Evolutionary conservation across 108 stramenopile genomes (phyloP).

Genomic region (Aurantiochytrium sp.): DNA sequence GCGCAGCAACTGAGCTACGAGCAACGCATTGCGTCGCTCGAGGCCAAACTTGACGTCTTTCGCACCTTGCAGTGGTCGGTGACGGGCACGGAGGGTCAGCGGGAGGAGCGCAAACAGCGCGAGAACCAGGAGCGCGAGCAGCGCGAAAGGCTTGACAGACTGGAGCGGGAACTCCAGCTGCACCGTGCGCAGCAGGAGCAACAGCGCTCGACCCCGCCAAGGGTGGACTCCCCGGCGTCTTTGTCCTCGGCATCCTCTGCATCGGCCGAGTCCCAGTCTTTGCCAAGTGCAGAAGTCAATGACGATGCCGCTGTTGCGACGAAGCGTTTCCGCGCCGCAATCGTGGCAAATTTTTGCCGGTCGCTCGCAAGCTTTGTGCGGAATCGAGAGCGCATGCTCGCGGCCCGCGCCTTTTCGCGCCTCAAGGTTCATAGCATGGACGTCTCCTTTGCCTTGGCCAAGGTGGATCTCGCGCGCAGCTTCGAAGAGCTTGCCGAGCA

Average conservation of each 20-base stretch:
- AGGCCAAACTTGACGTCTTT: constrained; percentile 3
- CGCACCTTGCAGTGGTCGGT: background rate
- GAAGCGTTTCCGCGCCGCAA: background rate
- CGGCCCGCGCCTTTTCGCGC: background rate
- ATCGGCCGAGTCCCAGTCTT: too few species aligned
- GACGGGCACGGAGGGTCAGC: too few species aligned
- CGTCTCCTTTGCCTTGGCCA: background rate
- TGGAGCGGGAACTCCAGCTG: background rate
- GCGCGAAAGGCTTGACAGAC: background rate
- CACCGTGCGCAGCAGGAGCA: background rate
- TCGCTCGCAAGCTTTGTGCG: background rate
- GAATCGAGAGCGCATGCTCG: background rate
- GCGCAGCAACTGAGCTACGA: background rate
- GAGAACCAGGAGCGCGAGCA: background rate
- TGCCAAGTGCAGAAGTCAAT: too few species aligned
- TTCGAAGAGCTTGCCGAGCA: background rate
- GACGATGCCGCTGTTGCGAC: background rate
- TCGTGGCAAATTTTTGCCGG: background rate
- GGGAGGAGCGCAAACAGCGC: background rate
- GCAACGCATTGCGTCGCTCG: background rate
- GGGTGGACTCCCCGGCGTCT: background rate
- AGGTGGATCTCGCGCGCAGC: background rate
- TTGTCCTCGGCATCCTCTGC: background rate
- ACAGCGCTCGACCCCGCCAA: background rate
- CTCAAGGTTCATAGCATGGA: background rate